Evolutionary conservation across 2,329 filamentous ascomycete genomes (phyloP).

Genomic region (Monilinia laxa): DNA sequence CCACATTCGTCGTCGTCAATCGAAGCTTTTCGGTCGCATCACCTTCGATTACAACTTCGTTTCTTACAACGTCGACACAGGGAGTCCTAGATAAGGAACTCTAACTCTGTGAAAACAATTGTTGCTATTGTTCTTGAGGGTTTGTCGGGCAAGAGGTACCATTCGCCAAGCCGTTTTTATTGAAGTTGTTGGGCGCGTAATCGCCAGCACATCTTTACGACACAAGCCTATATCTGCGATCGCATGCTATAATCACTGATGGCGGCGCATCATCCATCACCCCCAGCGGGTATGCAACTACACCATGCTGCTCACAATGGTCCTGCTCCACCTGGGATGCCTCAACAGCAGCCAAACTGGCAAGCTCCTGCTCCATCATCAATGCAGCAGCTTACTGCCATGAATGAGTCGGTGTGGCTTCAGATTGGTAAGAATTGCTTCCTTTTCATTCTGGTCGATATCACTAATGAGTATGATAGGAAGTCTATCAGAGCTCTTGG

Average conservation of each 20-base stretch:
- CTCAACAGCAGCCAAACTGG: conserved; percentile 34
- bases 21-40: conserved; percentile 16
- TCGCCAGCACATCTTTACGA: conserved; percentile 19
- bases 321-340: conserved; percentile 37
- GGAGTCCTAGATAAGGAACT: not conserved
- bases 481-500: conserved; percentile 81
- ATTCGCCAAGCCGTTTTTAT: conserved; percentile 16
- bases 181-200: conserved; percentile 21
- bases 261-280: conserved; percentile 41
- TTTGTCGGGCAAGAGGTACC: not conserved
- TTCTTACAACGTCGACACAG: not conserved
- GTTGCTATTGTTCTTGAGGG: conserved; percentile 6
- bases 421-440: conserved; percentile 70
- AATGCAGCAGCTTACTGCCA: conserved; percentile 68
- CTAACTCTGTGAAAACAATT: not conserved
- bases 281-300: conserved; percentile 58
- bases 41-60: not conserved
- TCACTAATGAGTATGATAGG: conserved; percentile 54
- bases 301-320: conserved; percentile 35
- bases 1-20: not conserved
- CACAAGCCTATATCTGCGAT: conserved; percentile 1
- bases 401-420: conserved; percentile 90
- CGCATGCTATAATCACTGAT: conserved; percentile 28
- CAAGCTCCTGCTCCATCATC: conserved; percentile 43
- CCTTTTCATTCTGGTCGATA: conserved; percentile 18